Evolutionary conservation across 257 asterid species (phyloP).

Genomic region (Ajuga chamaepitys): DNA sequence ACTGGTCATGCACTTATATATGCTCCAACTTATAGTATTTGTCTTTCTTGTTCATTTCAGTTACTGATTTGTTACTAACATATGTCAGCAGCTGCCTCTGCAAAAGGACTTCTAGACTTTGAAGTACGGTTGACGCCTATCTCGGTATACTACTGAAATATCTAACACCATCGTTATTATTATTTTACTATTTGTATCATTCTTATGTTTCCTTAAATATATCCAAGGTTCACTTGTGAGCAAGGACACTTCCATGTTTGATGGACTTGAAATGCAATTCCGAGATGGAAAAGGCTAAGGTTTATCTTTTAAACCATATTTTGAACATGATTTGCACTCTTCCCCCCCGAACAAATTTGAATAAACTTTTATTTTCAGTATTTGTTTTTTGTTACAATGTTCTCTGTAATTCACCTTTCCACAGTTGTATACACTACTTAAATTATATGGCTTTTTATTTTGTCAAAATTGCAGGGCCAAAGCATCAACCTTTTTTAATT

Average conservation of each 20-base stretch:
- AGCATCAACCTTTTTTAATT: background rate
- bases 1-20: too few species aligned
- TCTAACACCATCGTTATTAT: background rate
- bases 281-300: conserved; percentile 95
- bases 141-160: conserved; percentile 44
- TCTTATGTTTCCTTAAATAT: background rate
- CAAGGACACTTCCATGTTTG: conserved; percentile 97
- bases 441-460: background rate
- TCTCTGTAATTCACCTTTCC: background rate
- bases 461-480: too few species aligned
- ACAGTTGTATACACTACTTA: background rate
- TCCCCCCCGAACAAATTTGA: too few species aligned
- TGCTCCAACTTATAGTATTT: conserved; percentile 6
- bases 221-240: conserved; percentile 88
- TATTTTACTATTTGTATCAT: background rate
- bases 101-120: conserved; percentile 95
- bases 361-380: background rate
- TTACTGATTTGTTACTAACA: conserved; percentile 20
- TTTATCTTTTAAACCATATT: conserved; percentile 21
- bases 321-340: too few species aligned
- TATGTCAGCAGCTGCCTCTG: conserved; percentile 99
- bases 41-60: background rate
- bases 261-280: conserved; percentile 89
- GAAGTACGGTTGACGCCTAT: conserved; percentile 98
- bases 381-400: conserved; percentile 1